Evolutionary conservation across 306 rosid species (phyloP).

Genomic region (Abrus pulchellus): DNA sequence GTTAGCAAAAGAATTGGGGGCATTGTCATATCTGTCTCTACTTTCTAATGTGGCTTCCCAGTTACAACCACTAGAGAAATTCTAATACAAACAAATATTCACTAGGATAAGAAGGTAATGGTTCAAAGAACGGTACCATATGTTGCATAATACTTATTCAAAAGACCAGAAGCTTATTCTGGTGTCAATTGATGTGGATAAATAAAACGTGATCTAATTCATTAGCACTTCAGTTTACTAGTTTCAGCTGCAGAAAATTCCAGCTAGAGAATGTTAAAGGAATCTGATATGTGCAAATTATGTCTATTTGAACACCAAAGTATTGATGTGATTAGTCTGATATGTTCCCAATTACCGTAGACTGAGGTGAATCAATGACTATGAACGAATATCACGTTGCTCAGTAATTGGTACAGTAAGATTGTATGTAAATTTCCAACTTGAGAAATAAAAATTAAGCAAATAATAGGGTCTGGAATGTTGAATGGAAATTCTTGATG

Average conservation of each 20-base stretch:
- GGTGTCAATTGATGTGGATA: slow-evolving; percentile 20
- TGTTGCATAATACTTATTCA: slow-evolving; percentile 39
- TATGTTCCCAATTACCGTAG: background rate
- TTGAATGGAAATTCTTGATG: slow-evolving; percentile 44
- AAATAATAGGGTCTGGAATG: slow-evolving; percentile 19
- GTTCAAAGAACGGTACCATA: slow-evolving; percentile 16
- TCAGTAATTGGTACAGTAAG: slow-evolving; percentile 36
- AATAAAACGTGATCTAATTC: slow-evolving; percentile 35
- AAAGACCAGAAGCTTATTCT: slow-evolving; percentile 42
- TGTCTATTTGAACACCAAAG: background rate
- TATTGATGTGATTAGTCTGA: slow-evolving; percentile 25
- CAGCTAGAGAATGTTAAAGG: slow-evolving; percentile 13
- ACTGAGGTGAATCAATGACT: slow-evolving; percentile 29
- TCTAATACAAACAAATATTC: background rate
- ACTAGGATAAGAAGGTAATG: slow-evolving; percentile 30
- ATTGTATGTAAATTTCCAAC: slow-evolving; percentile 44
- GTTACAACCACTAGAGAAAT: slow-evolving; percentile 37
- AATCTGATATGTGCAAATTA: slow-evolving; percentile 31
- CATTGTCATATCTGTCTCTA: slow-evolving; percentile 42
- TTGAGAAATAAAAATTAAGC: slow-evolving; percentile 6
- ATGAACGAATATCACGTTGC: slow-evolving; percentile 33
- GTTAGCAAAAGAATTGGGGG: slow-evolving; percentile 28
- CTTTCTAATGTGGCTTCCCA: slow-evolving; percentile 47
- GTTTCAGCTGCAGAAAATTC: background rate
- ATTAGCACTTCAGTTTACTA: slow-evolving; percentile 19